Evolutionary conservation across 768 basidiomycete species (phyloP), one percentile per base, ranked within the genome.

Genomic region (Kwoniella sp.): DNA sequence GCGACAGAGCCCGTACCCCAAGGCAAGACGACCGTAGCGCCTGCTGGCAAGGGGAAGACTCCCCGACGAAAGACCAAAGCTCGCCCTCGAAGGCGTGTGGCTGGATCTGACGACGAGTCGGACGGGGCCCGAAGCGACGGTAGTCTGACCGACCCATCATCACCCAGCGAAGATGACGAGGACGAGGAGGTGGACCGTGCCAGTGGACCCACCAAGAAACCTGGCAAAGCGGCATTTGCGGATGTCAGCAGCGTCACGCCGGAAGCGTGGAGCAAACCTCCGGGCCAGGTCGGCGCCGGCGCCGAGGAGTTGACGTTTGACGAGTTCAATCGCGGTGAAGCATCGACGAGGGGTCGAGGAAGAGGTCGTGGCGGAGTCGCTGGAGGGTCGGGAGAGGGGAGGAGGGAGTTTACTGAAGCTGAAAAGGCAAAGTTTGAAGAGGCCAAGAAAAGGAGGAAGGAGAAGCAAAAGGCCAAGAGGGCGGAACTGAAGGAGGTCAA

Each of bases 381-480:
- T 17, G 47, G 50, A 51, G 44, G 51, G 26, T 43, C 33, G 3
- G 38, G 31, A 9, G 51, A 48, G 22, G 31, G 20, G 29, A 57
- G 45, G 38, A 57, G 44, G 44, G 67, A 55, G 37, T 59, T 45
- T 20, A 69, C 58, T 22, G 61, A 62, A 31, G 64, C 59, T 17
- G 62, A 56, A 43, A 46, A n/a, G 26, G 38, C 43, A 32, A 50
- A 47, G 33, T 57, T 45, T 15, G 60, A 60, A 46, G 47, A 53
- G 46, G 59, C 49, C 14, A 61, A 52, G 47, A 58, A 53, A 11
- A 62, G 46, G 50, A 54, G 41, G 43, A 63, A 63, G 56, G 64
- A 58, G 31, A 59, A 53, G 53, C 27, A 23, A 40, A 60, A 56
- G 44, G 63, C 52, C 3, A 56, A 51, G 51, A 41, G 46, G 32